A percentile compares a stretch with the other conserved stretches of the same genome.
These are phyloP conservation scores for Cyclotella distinguenda DNA, from an alignment of 108 stramenopile species.

Conservation along the genomic window DNA sequence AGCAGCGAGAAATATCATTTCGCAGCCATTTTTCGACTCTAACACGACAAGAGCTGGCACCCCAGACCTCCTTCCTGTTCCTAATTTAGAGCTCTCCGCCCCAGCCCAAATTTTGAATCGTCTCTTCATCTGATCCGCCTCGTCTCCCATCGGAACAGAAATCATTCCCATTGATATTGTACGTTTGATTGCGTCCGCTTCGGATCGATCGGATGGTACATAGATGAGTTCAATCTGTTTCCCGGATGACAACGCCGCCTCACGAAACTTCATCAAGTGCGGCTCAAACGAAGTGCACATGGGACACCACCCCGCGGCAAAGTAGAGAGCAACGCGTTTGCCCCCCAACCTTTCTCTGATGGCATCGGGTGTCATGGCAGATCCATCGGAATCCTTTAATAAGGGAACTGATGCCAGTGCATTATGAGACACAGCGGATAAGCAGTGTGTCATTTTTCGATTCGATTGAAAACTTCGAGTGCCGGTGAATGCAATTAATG, in stretches of 20 bases:
- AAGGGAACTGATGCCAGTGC: conserved; percentile 29
- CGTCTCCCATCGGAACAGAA: conserved; percentile 55
- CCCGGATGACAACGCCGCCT: conserved; percentile 35
- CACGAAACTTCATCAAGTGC: conserved; percentile 43
- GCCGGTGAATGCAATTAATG: neutral
- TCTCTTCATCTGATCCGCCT: conserved; percentile 50
- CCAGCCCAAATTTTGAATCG: conserved; percentile 67
- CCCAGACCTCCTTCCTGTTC: conserved; percentile 59
- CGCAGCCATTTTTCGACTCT: conserved; percentile 46
- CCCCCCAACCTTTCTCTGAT: conserved; percentile 29
- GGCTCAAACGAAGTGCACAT: conserved; percentile 70
- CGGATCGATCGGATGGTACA: conserved; percentile 52
- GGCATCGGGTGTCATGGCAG: conserved; percentile 13
- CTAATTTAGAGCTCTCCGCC: conserved; percentile 46
- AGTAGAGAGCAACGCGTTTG: conserved; percentile 66
- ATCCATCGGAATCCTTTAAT: conserved; percentile 26
- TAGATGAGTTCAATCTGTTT: conserved; percentile 57
- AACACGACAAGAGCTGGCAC: conserved; percentile 72
- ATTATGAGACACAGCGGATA: conserved; percentile 8
- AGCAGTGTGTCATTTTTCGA: conserved; percentile 17
- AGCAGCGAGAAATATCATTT: conserved; percentile 54
- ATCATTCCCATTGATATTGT: conserved; percentile 47
- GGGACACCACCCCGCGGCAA: conserved; percentile 70
- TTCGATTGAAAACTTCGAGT: neutral
- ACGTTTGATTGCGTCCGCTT: conserved; percentile 36